Base-by-base conservation (phyloP, 2,329 filamentous ascomycete species). In the Aspergillus fischeri region DNA sequence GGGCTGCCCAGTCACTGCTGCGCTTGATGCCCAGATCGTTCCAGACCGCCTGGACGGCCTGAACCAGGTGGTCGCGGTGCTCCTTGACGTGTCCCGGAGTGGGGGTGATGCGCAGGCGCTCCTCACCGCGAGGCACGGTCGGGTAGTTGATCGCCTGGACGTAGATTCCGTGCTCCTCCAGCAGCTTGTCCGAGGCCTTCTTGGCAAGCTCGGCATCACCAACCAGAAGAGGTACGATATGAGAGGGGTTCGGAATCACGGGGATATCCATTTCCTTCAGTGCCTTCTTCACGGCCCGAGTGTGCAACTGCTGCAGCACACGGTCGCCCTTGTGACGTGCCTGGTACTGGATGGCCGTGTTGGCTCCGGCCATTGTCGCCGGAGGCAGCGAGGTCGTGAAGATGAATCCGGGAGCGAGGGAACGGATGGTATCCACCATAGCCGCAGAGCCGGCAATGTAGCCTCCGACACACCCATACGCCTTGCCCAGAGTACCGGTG, bases 71-170 rank as follows among this genome's bases (percentile, higher is more conserved):
- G 63, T 95, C 89, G 60, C 92, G 91, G 77, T 90, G 91, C 65
- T 90, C 85, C 76, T 89, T 89, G 55, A 85, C 86, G 74, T 99
- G 94, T 47, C 94, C 94, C 0, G 94, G 94, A 1, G 94, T 99
- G 0, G 94, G 94, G 1, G 94, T 99, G 74, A 99, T 91, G 64
- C 94, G 89, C 56, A 99, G 87, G 57, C 94, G 88, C 77, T 99
- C 94, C 80, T 99, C 92, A n/a, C 94, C 94, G 6, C 96, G 91
- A 2, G 94, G 94, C 2, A 99, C 94, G 52, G 94, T 99, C 2
- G 94, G 94, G 77, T 97, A 97, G 80, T 99, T 99, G 83, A 99
- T 97, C 55, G 91, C 92, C 78, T 99, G 94, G 27, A 99, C 94
- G 73, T 99, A 99, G 72, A 99, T 97, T 60, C 87, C 85, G 80